These are phyloP conservation scores for Termitomyces eurrhizus DNA, from an alignment of 768 basidiomycete species.

Conservation along the genomic window DNA sequence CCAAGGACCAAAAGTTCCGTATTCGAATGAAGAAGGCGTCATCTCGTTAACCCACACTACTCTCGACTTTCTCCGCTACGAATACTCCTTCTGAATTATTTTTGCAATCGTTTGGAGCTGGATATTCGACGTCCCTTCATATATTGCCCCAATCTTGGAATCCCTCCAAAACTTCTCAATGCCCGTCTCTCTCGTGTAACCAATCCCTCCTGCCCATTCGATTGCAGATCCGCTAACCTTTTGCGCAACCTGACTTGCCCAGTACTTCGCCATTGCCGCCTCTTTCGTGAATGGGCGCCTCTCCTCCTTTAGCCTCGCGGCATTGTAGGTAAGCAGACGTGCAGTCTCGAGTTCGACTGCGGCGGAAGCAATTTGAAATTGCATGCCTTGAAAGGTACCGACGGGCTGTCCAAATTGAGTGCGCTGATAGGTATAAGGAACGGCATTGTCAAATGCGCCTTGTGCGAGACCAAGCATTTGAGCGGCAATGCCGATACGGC, in stretches of 20 bases:
- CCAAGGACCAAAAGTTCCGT: neutral
- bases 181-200: conserved; percentile 90
- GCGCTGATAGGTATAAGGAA: conserved; percentile 93
- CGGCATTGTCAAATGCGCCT: conserved; percentile 92
- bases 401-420: conserved; percentile 93
- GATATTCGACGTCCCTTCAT: conserved; percentile 97
- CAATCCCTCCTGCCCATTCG: conserved; percentile 94
- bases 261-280: conserved; percentile 98
- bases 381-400: conserved; percentile 95
- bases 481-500: conserved; percentile 93
- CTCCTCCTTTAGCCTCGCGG: conserved; percentile 92
- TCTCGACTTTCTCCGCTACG: conserved; percentile 37
- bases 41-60: neutral
- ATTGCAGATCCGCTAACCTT: conserved; percentile 85
- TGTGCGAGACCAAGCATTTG: conserved; percentile 99
- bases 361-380: conserved; percentile 89
- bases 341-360: conserved; percentile 89
- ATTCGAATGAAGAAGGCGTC: neutral
- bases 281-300: conserved; percentile 84
- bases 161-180: conserved; percentile 98
- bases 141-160: conserved; percentile 93
- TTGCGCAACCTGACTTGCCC: conserved; percentile 86
- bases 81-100: conserved; percentile 82
- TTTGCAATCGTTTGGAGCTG: conserved; percentile 96
- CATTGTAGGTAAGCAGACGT: conserved; percentile 92